These are phyloP conservation scores for Dalbergia cultrata DNA, from an alignment of 306 rosid genomes.

Conservation along the genomic window DNA sequence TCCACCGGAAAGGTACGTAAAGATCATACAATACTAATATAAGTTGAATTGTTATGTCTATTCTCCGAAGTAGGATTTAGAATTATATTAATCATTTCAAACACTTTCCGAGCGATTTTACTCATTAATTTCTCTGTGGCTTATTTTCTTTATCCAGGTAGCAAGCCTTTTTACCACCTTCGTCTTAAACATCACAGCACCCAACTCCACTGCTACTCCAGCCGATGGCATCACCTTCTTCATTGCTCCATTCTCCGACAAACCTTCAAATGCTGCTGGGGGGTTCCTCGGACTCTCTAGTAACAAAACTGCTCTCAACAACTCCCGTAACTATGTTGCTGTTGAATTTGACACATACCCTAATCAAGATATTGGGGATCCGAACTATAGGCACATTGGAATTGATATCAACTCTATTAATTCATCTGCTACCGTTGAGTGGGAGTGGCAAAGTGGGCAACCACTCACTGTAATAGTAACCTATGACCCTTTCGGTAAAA, in stretches of 20 bases:
- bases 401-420: conserved; percentile 28
- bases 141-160: not conserved
- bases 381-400: conserved; percentile 33
- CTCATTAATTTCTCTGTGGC: too few species aligned
- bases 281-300: conserved; percentile 33
- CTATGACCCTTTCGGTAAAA: conserved; percentile 25
- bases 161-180: conserved; percentile 26
- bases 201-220: not conserved
- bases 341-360: conserved; percentile 46
- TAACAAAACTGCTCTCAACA: not conserved
- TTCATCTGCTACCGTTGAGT: not conserved
- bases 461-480: not conserved
- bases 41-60: too few species aligned
- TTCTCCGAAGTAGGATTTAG: too few species aligned
- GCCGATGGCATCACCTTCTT: conserved; percentile 17
- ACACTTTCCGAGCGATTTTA: too few species aligned
- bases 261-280: conserved; percentile 2
- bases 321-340: not conserved
- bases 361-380: conserved; percentile 25
- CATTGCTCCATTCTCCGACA: conserved; percentile 10
- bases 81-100: too few species aligned
- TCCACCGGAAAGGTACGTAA: too few species aligned
- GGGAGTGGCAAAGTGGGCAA: not conserved
- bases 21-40: too few species aligned
- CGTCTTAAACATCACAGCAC: conserved; percentile 5